Conservation (phyloP, 2,329 filamentous ascomycete genomes). For the Hymenoscyphus linearis region DNA sequence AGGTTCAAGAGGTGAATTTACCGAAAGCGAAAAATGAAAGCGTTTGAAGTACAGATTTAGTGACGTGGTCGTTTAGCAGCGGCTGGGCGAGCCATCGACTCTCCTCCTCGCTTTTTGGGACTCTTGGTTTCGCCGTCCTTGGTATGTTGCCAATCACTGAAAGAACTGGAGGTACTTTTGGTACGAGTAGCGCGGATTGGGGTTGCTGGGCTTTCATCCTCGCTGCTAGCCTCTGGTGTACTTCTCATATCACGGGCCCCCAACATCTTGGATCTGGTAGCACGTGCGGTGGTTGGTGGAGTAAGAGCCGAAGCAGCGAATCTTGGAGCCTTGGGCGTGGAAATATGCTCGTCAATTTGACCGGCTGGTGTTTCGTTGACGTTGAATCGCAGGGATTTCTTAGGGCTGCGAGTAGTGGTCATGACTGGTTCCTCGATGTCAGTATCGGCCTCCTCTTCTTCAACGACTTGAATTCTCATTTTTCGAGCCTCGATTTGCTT, state of each 20-base stretch:
- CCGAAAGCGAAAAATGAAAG: not conserved
- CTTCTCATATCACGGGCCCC: slow-evolving; percentile 16
- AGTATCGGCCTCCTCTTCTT: slow-evolving; percentile 45
- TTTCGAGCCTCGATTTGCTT: slow-evolving; percentile 45
- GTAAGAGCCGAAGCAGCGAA: slow-evolving; percentile 48
- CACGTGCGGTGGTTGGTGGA: slow-evolving; percentile 56
- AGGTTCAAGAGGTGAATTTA: not conserved
- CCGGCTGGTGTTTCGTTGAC: slow-evolving; percentile 26
- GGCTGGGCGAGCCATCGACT: not conserved
- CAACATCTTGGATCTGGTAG: slow-evolving; percentile 52
- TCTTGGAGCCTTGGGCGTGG: slow-evolving; percentile 51
- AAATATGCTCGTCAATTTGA: slow-evolving; percentile 33
- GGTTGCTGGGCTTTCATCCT: slow-evolving; percentile 20
- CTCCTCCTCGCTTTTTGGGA: slow-evolving; percentile 7
- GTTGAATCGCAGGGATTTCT: slow-evolving; percentile 2
- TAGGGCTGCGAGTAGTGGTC: not conserved
- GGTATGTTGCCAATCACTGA: slow-evolving; percentile 63
- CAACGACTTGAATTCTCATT: slow-evolving; percentile 58
- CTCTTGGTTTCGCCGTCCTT: slow-evolving; percentile 40
- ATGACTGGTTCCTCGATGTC: slow-evolving; percentile 40
- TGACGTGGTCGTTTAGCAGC: slow-evolving; percentile 4
- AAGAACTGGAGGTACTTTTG: slow-evolving; percentile 38
- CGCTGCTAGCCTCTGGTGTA: slow-evolving; percentile 32
- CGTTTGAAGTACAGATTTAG: not conserved
- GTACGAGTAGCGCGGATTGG: slow-evolving; percentile 30